phyloP scores from a whole-genome alignment of 2,329 filamentous ascomycete species.

The Lomentospora prolificans region DNA sequence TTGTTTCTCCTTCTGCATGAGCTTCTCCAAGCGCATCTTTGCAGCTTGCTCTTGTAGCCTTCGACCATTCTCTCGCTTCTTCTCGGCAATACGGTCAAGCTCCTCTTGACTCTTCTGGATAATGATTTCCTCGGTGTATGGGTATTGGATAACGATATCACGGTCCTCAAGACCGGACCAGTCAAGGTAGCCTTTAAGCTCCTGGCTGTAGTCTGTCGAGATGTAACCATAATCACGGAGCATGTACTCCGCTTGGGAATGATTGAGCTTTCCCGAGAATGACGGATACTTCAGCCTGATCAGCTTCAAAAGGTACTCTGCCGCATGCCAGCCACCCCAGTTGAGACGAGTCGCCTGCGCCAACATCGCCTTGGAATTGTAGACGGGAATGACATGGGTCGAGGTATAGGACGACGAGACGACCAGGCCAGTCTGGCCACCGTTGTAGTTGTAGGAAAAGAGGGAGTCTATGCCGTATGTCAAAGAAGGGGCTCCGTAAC shows the following conservation, averaged over 20 bases:
- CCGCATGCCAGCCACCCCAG: slow-evolving; percentile 85
- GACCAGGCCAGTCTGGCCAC: slow-evolving; percentile 76
- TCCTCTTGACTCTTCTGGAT: slow-evolving; percentile 93
- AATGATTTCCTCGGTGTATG: slow-evolving; percentile 83
- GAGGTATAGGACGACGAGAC: slow-evolving; percentile 88
- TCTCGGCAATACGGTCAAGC: slow-evolving; percentile 78
- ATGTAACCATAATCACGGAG: slow-evolving; percentile 85
- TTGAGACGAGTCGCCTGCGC: slow-evolving; percentile 81
- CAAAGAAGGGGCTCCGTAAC: slow-evolving; percentile 80
- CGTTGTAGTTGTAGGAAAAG: slow-evolving; percentile 91
- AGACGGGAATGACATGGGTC: slow-evolving; percentile 89
- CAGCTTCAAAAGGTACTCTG: slow-evolving; percentile 85
- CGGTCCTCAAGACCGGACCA: slow-evolving; percentile 89
- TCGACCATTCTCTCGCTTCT: slow-evolving; percentile 87
- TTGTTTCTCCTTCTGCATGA: slow-evolving; percentile 93
- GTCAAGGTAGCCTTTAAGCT: slow-evolving; percentile 69
- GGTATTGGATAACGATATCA: slow-evolving; percentile 83
- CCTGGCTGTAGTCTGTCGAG: slow-evolving; percentile 70
- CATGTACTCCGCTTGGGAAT: slow-evolving; percentile 79
- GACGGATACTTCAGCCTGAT: slow-evolving; percentile 84
- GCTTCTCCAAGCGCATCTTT: slow-evolving; percentile 90
- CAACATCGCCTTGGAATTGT: slow-evolving; percentile 75
- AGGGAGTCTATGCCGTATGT: slow-evolving; percentile 94
- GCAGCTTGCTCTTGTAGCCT: slow-evolving; percentile 91
- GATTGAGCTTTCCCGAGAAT: slow-evolving; percentile 76